These are phyloP conservation scores for Phytophthora citricola DNA, from an alignment of 352 stramenopile genomes.

Conservation along the genomic window DNA sequence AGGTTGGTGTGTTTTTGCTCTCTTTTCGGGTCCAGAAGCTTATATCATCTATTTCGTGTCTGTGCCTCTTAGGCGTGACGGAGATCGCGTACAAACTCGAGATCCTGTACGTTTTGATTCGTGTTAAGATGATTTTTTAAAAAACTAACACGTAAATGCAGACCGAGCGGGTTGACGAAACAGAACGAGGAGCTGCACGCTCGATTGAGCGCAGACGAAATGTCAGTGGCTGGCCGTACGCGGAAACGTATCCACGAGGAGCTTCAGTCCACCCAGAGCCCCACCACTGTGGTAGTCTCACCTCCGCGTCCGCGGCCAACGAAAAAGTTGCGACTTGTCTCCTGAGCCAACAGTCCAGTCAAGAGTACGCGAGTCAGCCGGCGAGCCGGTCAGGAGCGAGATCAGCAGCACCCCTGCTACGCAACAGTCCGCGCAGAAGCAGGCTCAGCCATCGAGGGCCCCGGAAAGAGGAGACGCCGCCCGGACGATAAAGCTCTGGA, in stretches of 20 bases:
- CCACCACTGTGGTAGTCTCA: slow-evolving; percentile 13
- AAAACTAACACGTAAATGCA: slow-evolving; percentile 16
- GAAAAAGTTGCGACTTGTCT: slow-evolving; percentile 25
- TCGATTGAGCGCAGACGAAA: slow-evolving; percentile 30
- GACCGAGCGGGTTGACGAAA: slow-evolving; percentile 34
- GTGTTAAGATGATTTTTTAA: too few relatives aligned
- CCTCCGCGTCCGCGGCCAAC: slow-evolving; percentile 21
- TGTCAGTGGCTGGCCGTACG: slow-evolving; percentile 24
- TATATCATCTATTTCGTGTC: background rate
- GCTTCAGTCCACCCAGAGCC: slow-evolving; percentile 37
- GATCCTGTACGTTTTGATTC: slow-evolving; percentile 52
- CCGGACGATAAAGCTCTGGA: slow-evolving; percentile 13
- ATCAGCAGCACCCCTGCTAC: slow-evolving; percentile 2
- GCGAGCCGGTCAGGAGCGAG: slow-evolving; percentile 14
- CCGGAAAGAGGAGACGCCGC: slow-evolving; percentile 22
- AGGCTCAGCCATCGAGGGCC: background rate
- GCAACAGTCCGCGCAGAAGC: slow-evolving; percentile 1
- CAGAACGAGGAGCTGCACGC: slow-evolving; percentile 30
- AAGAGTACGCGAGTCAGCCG: slow-evolving; percentile 13
- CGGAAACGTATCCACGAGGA: slow-evolving; percentile 39
- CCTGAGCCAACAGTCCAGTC: slow-evolving; percentile 16
- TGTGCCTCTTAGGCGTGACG: slow-evolving; percentile 12
- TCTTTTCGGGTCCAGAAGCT: background rate
- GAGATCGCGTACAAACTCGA: slow-evolving; percentile 60
- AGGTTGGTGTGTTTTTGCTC: background rate